Conservation (phyloP, 2,329 filamentous ascomycete genomes). For the Rasamsonia emersonii region DNA sequence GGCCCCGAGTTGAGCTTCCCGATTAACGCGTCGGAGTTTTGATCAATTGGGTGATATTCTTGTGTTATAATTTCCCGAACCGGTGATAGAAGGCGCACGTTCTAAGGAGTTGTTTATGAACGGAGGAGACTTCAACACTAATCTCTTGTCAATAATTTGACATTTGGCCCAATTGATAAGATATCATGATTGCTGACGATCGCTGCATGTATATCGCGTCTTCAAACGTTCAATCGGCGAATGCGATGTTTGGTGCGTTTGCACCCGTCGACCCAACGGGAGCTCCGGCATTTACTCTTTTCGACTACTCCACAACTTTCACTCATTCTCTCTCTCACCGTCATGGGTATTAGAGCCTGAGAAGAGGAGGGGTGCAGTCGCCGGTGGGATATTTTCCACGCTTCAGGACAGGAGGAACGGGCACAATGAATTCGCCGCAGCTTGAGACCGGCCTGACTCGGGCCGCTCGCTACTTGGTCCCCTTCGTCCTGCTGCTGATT, state of each 20-base stretch:
- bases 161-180: no score
- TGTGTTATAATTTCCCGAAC: no score
- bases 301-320: conserved; percentile 2
- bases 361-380: no score
- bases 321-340: conserved; percentile 4
- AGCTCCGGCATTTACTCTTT: conserved; percentile 9
- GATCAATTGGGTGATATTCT: no score
- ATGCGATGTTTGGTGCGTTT: conserved; percentile 26
- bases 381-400: not conserved
- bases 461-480: conserved; percentile 28
- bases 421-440: conserved; percentile 22
- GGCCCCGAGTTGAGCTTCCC: conserved; percentile 5
- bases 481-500: conserved; percentile 26
- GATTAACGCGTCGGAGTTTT: no score
- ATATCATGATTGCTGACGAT: no score
- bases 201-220: conserved; percentile 1
- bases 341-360: no score
- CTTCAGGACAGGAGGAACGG: no score
- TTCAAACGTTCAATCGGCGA: conserved; percentile 6
- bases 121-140: no score
- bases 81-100: no score
- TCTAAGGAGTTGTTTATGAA: no score
- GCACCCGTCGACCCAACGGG: conserved; percentile 14
- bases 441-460: conserved; percentile 24
- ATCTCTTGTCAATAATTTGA: no score